Base-by-base conservation (phyloP, 441 rosid genomes). In the Theobroma grandiflorum region DNA sequence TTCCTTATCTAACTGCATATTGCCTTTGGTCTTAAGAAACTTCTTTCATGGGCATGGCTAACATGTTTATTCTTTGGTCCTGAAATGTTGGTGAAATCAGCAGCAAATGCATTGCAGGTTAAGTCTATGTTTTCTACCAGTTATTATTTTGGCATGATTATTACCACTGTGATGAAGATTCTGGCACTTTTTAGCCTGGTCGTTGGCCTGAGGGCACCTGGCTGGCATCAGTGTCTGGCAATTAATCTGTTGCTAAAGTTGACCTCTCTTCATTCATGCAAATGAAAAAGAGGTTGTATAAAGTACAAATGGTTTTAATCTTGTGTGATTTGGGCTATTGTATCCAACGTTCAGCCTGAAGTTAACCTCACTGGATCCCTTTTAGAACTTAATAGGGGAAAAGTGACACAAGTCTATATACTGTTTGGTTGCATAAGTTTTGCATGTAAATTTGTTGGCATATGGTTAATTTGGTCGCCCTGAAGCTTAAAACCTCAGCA, bases 31-130 rank as follows among this genome's bases (percentile, higher is more conserved):
- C 74, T 40, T 84, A 96, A 98, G 98, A 96, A 96, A 86, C 99
- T 96, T 86, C 91, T 96, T 77, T 95, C 99, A 37, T 96, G 99
- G 99, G 98, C 99, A 59, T 96, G 99, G 98, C 86, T 96, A 88
- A 95, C 98, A 73, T 95, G 99, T 85, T 88, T 96, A 77, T 94
- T 95, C 90, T 96, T 93, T 83, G 84, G 90, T 64, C 99, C 98
- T 8, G 99, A 96, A 86, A 87, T 96, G 94, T 66, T 91, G 83
- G 82, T 91, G 85, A 96, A 94, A 86, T 92, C 98, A 74, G 91
- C 92, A 49, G 87, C 98, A 16, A 85, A 77, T 78, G 82, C 88
- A 76, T 89, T 82, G 74, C 84, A 92, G 99, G 99, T 93, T 72
- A 72, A 72, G 79, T 74, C 69, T 85, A 47, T 72, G 47, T 18